Conservation (phyloP, 345 rosid genomes). For the Barbarea vulgaris region DNA sequence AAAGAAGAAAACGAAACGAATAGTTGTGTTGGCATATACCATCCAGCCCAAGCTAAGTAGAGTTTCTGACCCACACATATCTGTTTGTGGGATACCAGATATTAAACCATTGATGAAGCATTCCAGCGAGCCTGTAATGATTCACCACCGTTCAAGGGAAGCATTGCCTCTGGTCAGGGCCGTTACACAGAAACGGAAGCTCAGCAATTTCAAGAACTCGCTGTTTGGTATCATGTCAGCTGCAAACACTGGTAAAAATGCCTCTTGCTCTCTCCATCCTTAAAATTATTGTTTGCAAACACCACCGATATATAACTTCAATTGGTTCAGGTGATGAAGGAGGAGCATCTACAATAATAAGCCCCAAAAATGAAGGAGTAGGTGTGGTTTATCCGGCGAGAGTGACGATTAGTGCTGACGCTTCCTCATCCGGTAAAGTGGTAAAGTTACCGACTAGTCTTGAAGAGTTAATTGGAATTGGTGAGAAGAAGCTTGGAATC, state of each 20-base stretch:
- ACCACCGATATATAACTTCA: not conserved
- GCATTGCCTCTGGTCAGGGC: conserved; percentile 39
- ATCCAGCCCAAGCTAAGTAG: no score
- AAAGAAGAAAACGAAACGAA: no score
- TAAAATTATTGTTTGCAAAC: not conserved
- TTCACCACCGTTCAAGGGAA: conserved; percentile 51
- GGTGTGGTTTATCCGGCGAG: conserved; percentile 41
- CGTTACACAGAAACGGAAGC: conserved; percentile 47
- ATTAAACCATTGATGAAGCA: conserved; percentile 51
- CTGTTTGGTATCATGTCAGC: conserved; percentile 81
- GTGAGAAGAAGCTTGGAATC: conserved; percentile 57
- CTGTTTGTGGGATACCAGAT: conserved; percentile 9
- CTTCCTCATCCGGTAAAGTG: conserved; percentile 52
- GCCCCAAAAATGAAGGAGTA: conserved; percentile 2
- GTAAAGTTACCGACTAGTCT: conserved; percentile 61
- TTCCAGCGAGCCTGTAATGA: conserved; percentile 59
- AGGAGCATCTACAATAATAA: conserved; percentile 7
- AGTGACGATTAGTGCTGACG: conserved; percentile 63
- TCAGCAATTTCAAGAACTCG: conserved; percentile 59
- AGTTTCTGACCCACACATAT: no score
- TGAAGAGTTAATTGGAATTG: conserved; percentile 58
- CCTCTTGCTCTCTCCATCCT: conserved; percentile 9
- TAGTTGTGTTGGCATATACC: no score
- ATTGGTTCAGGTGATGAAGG: conserved; percentile 26
- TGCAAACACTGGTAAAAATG: conserved; percentile 55